Evolutionary conservation across 305 asterid species (phyloP), one percentile per base, ranked within the genome.

Genomic region (Fraxinus baroniana): DNA sequence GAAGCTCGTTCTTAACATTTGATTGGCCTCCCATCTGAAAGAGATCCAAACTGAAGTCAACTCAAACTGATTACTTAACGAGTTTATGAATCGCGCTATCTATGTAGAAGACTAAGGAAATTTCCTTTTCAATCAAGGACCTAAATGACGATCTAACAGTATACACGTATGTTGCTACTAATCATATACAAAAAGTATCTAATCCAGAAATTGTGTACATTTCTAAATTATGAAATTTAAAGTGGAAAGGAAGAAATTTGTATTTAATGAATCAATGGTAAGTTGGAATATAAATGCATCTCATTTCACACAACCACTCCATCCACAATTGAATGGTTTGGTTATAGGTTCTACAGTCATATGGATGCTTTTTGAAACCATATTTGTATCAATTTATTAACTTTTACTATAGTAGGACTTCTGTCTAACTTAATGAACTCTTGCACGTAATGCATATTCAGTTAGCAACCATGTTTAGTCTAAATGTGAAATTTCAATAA

Each of bases 1-100:
- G 90, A 78, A 95, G 86, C 88, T 95, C 99, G 32, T 93, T 86
- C 78, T 87, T 86, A 80, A 94, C 94, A 41, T 90, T 79, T 76
- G 99, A 92, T 86, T 98, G 89, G 28, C 98, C 98, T 82, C 99
- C 99, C 91, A 95, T 92, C 99, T 95, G 94, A 85, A 86, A 84
- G 35, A 76, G 74, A 85, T 39, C 78, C 77, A 82, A 44, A 80
- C 37, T 32, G 66, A 79, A 77, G 74, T 72, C 20, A 80, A 55
- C 70, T 15, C 30, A 28, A 57, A 49, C 20, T 73, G 44, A 52
- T 62, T 28, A 60, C 64, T 73, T 24, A 13, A 41, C 6, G 28
- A 57, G 13, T 78, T 24, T 66, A 28, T 66, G 74, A 44, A 24
- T 57, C 17, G 24, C 41, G 17, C 7, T 17, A 81, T 35, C 28